Evolutionary conservation across 148 eudicot species (phyloP), one percentile per base, ranked within the genome.

Genomic region (Persicaria maculosa): DNA sequence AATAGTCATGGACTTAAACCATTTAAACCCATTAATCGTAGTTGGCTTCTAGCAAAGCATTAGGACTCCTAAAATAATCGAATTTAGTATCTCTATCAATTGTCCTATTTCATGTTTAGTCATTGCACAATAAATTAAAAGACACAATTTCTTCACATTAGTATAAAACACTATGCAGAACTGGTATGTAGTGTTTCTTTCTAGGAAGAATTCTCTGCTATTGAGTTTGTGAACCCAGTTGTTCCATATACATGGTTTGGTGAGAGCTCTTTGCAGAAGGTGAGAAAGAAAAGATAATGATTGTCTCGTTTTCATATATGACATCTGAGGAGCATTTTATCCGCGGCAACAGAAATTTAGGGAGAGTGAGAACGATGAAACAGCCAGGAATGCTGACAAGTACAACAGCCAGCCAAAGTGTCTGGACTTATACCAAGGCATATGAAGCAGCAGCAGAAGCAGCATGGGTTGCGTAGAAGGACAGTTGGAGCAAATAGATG

Each of bases 401-500:
- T 47, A 78, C 78, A 71, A 85, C 78, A 20, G 85, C 85, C 47
- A 85, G 20, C 87, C 85, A 85, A 44, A 80, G 50, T 68, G 85
- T 75, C 25, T 69, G 71, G 12, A 74, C 65, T 43, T 79, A 77
- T 73, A 79, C 77, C 45, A 80, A 47, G 71, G 87, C 80, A 78
- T 75, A 82, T 44, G 76, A 46, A 52, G 77, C 74, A 72, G 79
- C 80, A 69, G 80, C 80, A 74, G 79, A 84, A 20, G 85, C 87
- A 48, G 61, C 47, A 25, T 80, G 71, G 58, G 81, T 85, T 73
- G 76, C 83, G 16, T 74, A 76, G 75, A 85, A 82, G 22, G 85
- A 83, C 44, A 85, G 78, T 71, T 85, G 85, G 58, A 85, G 87
- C 70, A 80, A 12, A n/a, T 54, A 75, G 62, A 82, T 78, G 81